Conservation (phyloP, 768 basidiomycete genomes). For the Leccinum truebloodii region DNA sequence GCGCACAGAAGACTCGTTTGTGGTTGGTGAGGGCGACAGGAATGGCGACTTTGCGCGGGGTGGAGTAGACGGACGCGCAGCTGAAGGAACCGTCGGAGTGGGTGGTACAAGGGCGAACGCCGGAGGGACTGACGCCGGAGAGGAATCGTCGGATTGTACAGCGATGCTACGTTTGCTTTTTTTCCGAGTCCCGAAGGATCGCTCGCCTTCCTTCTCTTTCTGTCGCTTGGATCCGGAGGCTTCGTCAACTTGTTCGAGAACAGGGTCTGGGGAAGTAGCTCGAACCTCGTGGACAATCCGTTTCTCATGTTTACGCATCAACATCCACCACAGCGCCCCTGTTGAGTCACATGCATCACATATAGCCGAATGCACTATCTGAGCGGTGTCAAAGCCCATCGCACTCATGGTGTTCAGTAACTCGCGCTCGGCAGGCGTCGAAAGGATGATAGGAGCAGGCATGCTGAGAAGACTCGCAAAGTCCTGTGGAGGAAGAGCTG, state of each 20-base stretch:
- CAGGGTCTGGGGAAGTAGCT: slow-evolving; percentile 18
- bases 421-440: slow-evolving; percentile 77
- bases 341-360: slow-evolving; percentile 91
- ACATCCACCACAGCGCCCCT: slow-evolving; percentile 96
- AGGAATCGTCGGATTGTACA: slow-evolving; percentile 48
- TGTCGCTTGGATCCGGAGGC: slow-evolving; percentile 30
- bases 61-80: slow-evolving; percentile 48
- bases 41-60: slow-evolving; percentile 52
- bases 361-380: slow-evolving; percentile 92
- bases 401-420: slow-evolving; percentile 71
- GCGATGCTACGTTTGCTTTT: slow-evolving; percentile 31
- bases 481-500: slow-evolving; percentile 48
- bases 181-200: slow-evolving; percentile 23
- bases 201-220: slow-evolving; percentile 31
- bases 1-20: slow-evolving; percentile 48
- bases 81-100: slow-evolving; percentile 58
- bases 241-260: slow-evolving; percentile 18
- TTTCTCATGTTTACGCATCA: slow-evolving; percentile 77
- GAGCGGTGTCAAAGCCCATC: slow-evolving; percentile 90
- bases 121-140: slow-evolving; percentile 43
- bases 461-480: slow-evolving; percentile 63
- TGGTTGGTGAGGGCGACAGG: slow-evolving; percentile 57
- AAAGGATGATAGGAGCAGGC: slow-evolving; percentile 82
- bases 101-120: slow-evolving; percentile 75
- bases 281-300: slow-evolving; percentile 44